Percentiles rank a stretch among this genome's conserved stretches.
These are phyloP conservation scores for Tetratostichococcus sp. DNA, from an alignment of 139 green algal species.

Conservation along the genomic window DNA sequence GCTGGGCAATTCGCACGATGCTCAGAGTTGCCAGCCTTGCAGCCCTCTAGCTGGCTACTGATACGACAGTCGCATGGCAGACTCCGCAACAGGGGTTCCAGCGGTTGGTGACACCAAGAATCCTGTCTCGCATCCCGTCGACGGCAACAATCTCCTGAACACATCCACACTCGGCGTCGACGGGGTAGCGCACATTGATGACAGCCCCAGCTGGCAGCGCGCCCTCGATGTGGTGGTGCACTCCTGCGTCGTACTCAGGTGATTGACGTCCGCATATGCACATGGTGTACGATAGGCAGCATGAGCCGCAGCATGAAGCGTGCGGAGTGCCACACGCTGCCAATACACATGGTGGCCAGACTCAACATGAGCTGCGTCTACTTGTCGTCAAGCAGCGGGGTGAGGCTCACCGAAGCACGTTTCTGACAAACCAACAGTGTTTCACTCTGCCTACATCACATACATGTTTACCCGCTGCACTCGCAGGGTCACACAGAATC, in stretches of 20 bases:
- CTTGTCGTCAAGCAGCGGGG: too few species aligned
- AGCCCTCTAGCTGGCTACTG: too few species aligned
- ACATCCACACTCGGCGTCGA: neutral
- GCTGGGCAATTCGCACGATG: too few species aligned
- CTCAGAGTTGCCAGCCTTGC: too few species aligned
- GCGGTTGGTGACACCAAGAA: neutral
- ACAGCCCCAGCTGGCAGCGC: conserved; percentile 32
- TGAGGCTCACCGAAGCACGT: too few species aligned
- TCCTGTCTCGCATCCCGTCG: neutral
- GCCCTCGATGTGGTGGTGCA: conserved; percentile 59
- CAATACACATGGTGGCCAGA: too few species aligned
- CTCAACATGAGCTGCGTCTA: too few species aligned
- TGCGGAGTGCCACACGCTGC: too few species aligned
- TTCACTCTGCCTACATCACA: neutral
- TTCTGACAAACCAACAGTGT: too few species aligned
- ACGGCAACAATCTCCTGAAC: neutral
- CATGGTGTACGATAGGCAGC: neutral
- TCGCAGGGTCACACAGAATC: conserved; percentile 57
- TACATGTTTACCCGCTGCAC: neutral
- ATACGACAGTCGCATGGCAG: too few species aligned
- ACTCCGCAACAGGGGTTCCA: too few species aligned
- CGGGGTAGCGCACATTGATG: neutral
- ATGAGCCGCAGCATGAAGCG: neutral
- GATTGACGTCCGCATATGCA: conserved; percentile 1
- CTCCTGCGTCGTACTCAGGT: conserved; percentile 62